Percentiles rank a stretch among this genome's conserved stretches.
Conservation (phyloP, 192 early-diverging fungal species). For the Dispira simplex region DNA sequence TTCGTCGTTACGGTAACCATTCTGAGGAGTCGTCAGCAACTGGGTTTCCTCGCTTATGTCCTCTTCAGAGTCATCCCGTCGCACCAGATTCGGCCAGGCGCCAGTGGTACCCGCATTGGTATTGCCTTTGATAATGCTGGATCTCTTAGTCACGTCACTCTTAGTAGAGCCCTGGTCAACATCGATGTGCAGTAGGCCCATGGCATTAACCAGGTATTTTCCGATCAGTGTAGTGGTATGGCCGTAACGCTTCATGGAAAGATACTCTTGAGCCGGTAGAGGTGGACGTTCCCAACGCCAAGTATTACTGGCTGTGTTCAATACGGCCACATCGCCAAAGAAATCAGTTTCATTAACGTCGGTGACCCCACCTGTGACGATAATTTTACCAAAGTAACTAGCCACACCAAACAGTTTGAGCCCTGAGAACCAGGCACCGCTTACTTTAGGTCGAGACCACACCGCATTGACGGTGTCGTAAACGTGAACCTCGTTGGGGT, state of each 20-base stretch:
- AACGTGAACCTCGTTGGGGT: conserved; percentile 17
- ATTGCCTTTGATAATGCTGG: neutral
- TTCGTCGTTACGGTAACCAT: neutral
- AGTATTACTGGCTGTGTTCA: conserved; percentile 18
- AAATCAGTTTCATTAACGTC: conserved; percentile 16
- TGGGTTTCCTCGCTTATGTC: neutral
- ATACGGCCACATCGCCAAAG: conserved; percentile 24
- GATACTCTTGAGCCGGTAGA: neutral
- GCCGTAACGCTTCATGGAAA: conserved; percentile 8
- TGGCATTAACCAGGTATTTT: conserved; percentile 1
- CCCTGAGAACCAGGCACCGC: conserved; percentile 13
- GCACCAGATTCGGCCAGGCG: neutral
- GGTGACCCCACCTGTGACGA: conserved; percentile 27
- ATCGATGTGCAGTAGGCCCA: neutral
- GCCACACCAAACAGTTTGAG: conserved; percentile 11
- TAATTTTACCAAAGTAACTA: conserved; percentile 20
- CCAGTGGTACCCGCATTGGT: neutral
- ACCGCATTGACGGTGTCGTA: conserved; percentile 17
- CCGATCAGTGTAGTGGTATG: conserved; percentile 8
- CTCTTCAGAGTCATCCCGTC: neutral
- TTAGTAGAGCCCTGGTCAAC: neutral
- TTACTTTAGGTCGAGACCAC: conserved; percentile 18
- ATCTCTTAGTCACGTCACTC: neutral
- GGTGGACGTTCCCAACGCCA: conserved; percentile 21
- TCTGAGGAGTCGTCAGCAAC: neutral